These are phyloP conservation scores for Venturia asperata DNA, from an alignment of 2,329 filamentous ascomycete genomes.

Conservation along the genomic window DNA sequence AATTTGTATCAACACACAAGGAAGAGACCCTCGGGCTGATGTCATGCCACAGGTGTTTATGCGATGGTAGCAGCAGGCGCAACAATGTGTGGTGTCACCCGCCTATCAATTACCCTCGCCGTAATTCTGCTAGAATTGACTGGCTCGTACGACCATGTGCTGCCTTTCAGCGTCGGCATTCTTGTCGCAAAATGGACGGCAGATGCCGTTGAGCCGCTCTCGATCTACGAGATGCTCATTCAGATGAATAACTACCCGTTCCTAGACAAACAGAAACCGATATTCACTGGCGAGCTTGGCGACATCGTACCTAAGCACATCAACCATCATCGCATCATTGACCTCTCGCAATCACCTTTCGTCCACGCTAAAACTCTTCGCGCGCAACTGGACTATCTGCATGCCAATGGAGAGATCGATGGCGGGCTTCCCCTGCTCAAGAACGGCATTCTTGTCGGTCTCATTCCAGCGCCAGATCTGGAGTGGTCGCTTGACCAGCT, in stretches of 20 bases:
- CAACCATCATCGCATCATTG: conserved; percentile 72
- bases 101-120: conserved; percentile 84
- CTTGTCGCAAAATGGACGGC: conserved; percentile 98
- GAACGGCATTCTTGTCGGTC: conserved; percentile 70
- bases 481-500: conserved; percentile 87
- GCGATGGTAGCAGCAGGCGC: conserved; percentile 89
- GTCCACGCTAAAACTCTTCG: conserved; percentile 72
- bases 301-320: conserved; percentile 70
- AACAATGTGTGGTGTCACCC: conserved; percentile 95
- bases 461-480: conserved; percentile 90
- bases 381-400: conserved; percentile 70
- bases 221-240: conserved; percentile 85
- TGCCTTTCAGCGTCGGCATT: conserved; percentile 88
- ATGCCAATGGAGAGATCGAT: conserved; percentile 82
- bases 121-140: conserved; percentile 96
- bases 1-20: not conserved
- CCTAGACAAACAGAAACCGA: conserved; percentile 87
- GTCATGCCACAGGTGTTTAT: conserved; percentile 43
- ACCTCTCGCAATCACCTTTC: conserved; percentile 75
- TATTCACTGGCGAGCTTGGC: conserved; percentile 80
- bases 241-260: conserved; percentile 98
- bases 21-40: not conserved
- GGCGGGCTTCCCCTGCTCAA: conserved; percentile 83
- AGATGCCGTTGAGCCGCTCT: conserved; percentile 86
- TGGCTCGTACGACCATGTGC: conserved; percentile 86